phyloP scores from a whole-genome alignment of 2,329 filamentous ascomycete species.

The Neoscytalidium dimidiatum region DNA sequence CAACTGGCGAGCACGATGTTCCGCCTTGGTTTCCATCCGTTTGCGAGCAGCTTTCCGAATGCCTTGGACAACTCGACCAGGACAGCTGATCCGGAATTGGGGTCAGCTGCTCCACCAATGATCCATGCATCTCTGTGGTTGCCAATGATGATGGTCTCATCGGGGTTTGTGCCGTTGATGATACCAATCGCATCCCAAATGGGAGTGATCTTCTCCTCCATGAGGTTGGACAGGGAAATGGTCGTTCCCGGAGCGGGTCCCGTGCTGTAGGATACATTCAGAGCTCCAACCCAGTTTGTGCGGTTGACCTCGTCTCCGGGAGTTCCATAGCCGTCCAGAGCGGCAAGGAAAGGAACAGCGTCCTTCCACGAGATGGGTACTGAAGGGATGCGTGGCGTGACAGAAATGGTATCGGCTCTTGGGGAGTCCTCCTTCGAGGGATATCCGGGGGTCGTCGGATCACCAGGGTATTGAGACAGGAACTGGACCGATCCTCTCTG shows the following conservation, averaged over 20 bases:
- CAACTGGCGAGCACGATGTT: conserved; percentile 50
- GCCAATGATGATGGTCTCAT: conserved; percentile 57
- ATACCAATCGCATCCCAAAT: conserved; percentile 76
- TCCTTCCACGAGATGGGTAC: conserved; percentile 83
- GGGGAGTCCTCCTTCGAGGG: conserved; percentile 79
- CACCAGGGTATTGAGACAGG: conserved; percentile 56
- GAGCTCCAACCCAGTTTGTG: conserved; percentile 39
- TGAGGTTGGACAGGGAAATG: conserved; percentile 61
- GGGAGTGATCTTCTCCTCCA: conserved; percentile 78
- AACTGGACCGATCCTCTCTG: conserved; percentile 58
- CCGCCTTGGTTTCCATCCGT: conserved; percentile 54
- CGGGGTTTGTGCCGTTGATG: conserved; percentile 64
- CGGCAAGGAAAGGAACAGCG: conserved; percentile 76
- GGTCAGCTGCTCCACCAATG: conserved; percentile 54
- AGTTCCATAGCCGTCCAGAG: conserved; percentile 80
- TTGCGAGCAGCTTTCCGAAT: conserved; percentile 48
- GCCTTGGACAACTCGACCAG: conserved; percentile 54
- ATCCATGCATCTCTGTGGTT: conserved; percentile 60
- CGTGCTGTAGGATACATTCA: conserved; percentile 37
- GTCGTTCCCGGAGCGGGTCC: conserved; percentile 55
- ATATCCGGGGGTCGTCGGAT: conserved; percentile 59
- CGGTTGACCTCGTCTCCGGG: conserved; percentile 46
- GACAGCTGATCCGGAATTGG: conserved; percentile 53
- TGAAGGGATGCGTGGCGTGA: conserved; percentile 78
- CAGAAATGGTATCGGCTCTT: conserved; percentile 64